Base-by-base conservation (phyloP, 2,329 filamentous ascomycete genomes). In the Colletotrichum sp. region DNA sequence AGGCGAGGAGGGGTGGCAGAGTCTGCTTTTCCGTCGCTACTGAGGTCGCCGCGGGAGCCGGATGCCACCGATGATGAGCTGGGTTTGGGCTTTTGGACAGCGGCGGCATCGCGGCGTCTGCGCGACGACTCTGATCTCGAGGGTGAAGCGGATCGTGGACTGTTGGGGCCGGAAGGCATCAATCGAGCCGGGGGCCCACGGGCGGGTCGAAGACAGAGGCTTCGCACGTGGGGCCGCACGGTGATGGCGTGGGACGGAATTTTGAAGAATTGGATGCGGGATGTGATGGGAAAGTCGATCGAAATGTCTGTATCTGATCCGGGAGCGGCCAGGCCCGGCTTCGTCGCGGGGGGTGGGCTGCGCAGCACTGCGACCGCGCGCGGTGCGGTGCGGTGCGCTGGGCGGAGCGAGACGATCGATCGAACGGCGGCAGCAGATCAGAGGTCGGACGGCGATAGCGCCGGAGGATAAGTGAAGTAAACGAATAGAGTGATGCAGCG, bases 121-220 rank as follows among this genome's bases (percentile, higher is more conserved):
- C 44, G 73, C 32, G 64, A 64, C 70, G 44, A 73, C 44, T 34
- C 73, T 59, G 70, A 32, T 69, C 49, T 73, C 70, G 32, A 59
- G 32, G 59, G 27, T 5, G 73, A 76, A 30, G 69, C 70, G 70
- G 73, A 76, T 76, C 70, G 70, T 73, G 73, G 32, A 34, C 71
- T 73, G 30, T 64, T 49, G 27, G 59, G 70, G 73, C 70, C 73
- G 70, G 70, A 76, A 76, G 73, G 70, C 73, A 76, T 76, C 73
- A 76, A 76, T 64, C 64, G 73, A 59, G 73, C 57, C 70, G 70
- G 34, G 67, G 73, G 64, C 73, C 70, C 44, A 63, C 30, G 15
- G 49, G 64, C 64, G 34, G 70, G 34, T 57, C 44, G 34, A 55
- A 68, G 13, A 27, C 69, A 62, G 32, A 65, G 44, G 59, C 44